Percentiles rank a stretch among this genome's conserved stretches.
Evolutionary conservation across 768 basidiomycete species (phyloP).

Genomic region (Tylopilus plumbeoviolaceoides): DNA sequence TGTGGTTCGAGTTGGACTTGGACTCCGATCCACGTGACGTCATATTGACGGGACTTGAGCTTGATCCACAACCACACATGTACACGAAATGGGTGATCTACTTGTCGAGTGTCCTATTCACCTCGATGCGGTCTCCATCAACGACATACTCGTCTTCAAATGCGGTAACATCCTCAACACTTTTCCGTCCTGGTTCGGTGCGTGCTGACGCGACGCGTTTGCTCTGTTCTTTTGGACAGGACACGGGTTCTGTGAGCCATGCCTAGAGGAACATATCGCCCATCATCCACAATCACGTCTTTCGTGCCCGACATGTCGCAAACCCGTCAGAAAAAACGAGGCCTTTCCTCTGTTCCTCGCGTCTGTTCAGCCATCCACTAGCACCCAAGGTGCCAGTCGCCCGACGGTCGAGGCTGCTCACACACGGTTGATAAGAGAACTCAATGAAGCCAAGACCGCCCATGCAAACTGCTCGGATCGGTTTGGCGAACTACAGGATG

Average conservation of each 20-base stretch:
- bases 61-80: not conserved
- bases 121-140: conserved; percentile 25
- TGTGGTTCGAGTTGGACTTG: not conserved
- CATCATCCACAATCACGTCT: conserved; percentile 3
- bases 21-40: no score
- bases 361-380: conserved; percentile 11
- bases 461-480: conserved; percentile 15
- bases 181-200: not conserved
- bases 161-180: conserved; percentile 23
- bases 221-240: conserved; percentile 18
- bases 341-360: conserved; percentile 26
- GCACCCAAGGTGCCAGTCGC: not conserved
- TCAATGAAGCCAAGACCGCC: conserved; percentile 7
- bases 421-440: conserved; percentile 11
- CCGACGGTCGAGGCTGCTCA: conserved; percentile 5
- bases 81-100: conserved; percentile 17
- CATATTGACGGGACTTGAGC: not conserved
- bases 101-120: conserved; percentile 32
- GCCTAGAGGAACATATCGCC: conserved; percentile 22
- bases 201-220: conserved; percentile 10
- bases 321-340: conserved; percentile 25
- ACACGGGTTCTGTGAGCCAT: conserved; percentile 32
- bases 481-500: conserved; percentile 8
- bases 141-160: conserved; percentile 27
- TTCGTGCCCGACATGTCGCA: conserved; percentile 30